Evolutionary conservation across 2,329 filamentous ascomycete species (phyloP), one percentile per base, ranked within the genome.

Genomic region (Colletotrichum magnum): DNA sequence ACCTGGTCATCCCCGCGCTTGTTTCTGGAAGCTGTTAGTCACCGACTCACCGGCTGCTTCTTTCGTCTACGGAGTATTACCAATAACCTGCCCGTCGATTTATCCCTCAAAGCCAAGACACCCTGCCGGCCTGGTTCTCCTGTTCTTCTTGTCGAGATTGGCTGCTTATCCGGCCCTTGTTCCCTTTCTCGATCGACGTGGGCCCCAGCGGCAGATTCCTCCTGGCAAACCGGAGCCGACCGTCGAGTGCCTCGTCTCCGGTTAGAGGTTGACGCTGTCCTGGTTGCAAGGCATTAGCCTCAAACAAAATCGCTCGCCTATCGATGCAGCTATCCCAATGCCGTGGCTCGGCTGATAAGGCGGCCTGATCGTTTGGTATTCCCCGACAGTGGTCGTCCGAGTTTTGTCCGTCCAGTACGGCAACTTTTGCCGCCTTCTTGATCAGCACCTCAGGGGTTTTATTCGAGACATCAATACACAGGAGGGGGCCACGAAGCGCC

Each of bases 1-100:
- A 67, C 43, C 36, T 58, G 67, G 67, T 69, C 51, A 15, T 53
- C 45, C 63, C 63, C 32, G 48, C 43, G 21, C 41, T 57, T 52
- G 50, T 60, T 69, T 69, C 43, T 60, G 32, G 16, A 47, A 52
- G 15, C 24, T 69, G 6, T 52, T 53, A 57, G 63, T 61, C 51
- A 48, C 43, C 21, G 18, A 43, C 61, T 32, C 51, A 48, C 50
- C n/a, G 18, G 50, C 54, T 32, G 39, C 52, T 43, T 36, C 36
- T 65, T 28, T 45, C 36, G 54, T 61, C 36, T 36, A 36, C 32
- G 3, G 7, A 7, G 32, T 36, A 36, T 24, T 24, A 24, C 21
- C 21, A 24, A 24, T 24, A 24, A 24, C 32, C 32, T 10, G 32
- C 32, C 32, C 7, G 7, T 51, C 43, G 18, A 24, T 50, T 59